Conservation (phyloP, 441 rosid species). For the Adansonia madagascariensis region DNA sequence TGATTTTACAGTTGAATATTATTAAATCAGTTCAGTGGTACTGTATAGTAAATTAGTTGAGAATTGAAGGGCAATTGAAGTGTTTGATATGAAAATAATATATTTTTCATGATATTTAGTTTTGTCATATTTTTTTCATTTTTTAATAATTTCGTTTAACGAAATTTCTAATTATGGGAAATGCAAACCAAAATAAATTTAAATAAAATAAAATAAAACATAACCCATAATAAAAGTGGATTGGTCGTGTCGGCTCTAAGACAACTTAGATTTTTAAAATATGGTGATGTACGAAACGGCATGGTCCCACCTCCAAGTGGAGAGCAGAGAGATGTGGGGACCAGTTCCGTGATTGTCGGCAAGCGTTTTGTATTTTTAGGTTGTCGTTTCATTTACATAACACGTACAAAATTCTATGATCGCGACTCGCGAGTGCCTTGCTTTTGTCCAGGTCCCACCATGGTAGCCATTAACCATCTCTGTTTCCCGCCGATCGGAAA, state of each 20-base stretch:
- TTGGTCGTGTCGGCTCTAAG: too few relatives aligned
- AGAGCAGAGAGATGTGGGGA: not conserved
- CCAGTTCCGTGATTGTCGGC: constrained; percentile 22
- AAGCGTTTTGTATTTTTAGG: not conserved
- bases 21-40: not conserved
- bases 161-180: too few relatives aligned
- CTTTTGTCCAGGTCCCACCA: not conserved
- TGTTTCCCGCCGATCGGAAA: not conserved
- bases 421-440: too few relatives aligned
- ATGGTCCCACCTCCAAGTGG: not conserved
- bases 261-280: too few relatives aligned
- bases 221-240: too few relatives aligned
- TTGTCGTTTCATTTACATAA: not conserved
- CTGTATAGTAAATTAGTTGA: not conserved
- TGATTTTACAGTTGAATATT: not conserved
- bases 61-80: not conserved
- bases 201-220: too few relatives aligned
- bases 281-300: too few relatives aligned
- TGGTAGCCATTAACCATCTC: not conserved
- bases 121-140: not conserved
- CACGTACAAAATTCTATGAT: not conserved
- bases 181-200: too few relatives aligned
- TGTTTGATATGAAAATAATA: too few relatives aligned
- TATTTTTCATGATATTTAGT: not conserved
- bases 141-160: too few relatives aligned